Evolutionary conservation across 768 basidiomycete species (phyloP), one percentile per base, ranked within the genome.

Genomic region (Tremella mesenterica): DNA sequence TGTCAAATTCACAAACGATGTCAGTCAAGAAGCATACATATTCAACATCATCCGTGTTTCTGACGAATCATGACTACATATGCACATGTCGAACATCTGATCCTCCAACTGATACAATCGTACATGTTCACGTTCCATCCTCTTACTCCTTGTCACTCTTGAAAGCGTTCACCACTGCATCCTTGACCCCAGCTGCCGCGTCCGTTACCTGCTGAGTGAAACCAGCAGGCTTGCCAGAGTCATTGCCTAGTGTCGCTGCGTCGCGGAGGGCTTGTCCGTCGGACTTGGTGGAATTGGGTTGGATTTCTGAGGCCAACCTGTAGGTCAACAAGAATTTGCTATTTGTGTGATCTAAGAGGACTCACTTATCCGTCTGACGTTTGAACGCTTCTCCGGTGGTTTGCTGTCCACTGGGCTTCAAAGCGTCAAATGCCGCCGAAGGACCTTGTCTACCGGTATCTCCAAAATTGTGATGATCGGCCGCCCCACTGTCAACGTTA

Each of bases 331-430:
- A 12, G 16, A n/a, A 30, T 18, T 33, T 26, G 3, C 6, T 27
- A 10, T 52, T 16, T 23, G 18, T 21, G 18, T 26, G 13, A 39
- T 23, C 9, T 10, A 25, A 6, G n/a, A 8, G 30, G 4, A 48
- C 60, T 61, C 38, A 62, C 60, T 62, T 33, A 29, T 53, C 51
- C 6, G 38, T n/a, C 31, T 48, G 52, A 18, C 18, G 29, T 16
- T 50, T 29, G 25, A 46, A 23, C 30, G 21, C 20, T 16, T 58
- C 60, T 13, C 44, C 46, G 18, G 44, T 27, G 21, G n/a, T 50
- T 46, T 60, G 59, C 21, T 60, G 41, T n/a, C 51, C 47, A 12
- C 38, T 9, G 18, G 59, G 54, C 44, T 56, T 53, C 47, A 56
- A 31, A 13, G 55, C 50, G 45, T 52, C 47, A 2, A 44, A 30